A percentile compares a stretch with the other conserved stretches of the same genome.
Conservation (phyloP, 345 rosid species). For the Camelina laxa region DNA sequence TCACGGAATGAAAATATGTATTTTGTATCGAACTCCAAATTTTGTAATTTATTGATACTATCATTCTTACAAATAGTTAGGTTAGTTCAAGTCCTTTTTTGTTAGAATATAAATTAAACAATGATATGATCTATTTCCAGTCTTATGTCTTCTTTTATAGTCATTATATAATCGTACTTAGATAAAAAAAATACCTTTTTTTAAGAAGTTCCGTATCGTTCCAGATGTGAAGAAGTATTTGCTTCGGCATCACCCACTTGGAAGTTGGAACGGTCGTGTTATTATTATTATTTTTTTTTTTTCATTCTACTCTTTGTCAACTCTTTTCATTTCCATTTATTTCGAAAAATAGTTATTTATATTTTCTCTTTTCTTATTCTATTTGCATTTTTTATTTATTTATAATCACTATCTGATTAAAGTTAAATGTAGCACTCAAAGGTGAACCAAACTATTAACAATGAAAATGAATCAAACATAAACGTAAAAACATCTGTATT, state of each 20-base stretch:
- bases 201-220: background rate
- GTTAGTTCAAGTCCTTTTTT: background rate
- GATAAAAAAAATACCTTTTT: background rate
- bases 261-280: background rate
- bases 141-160: background rate
- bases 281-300: background rate
- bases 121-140: background rate
- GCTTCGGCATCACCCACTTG: background rate
- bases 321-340: background rate
- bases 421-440: background rate
- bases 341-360: background rate
- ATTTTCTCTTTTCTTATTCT: background rate
- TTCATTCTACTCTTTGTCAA: background rate
- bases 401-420: background rate
- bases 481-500: background rate
- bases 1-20: background rate
- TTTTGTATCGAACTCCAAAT: background rate
- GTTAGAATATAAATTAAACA: background rate
- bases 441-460: constrained; percentile 1
- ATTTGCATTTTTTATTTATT: background rate
- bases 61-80: background rate
- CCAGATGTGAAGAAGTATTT: background rate
- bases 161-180: background rate
- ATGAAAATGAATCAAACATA: constrained; percentile 2
- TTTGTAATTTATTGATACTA: background rate